These are phyloP conservation scores for Barnettozyma wickerhamii DNA, from an alignment of 805 yeast genomes.

Conservation along the genomic window DNA sequence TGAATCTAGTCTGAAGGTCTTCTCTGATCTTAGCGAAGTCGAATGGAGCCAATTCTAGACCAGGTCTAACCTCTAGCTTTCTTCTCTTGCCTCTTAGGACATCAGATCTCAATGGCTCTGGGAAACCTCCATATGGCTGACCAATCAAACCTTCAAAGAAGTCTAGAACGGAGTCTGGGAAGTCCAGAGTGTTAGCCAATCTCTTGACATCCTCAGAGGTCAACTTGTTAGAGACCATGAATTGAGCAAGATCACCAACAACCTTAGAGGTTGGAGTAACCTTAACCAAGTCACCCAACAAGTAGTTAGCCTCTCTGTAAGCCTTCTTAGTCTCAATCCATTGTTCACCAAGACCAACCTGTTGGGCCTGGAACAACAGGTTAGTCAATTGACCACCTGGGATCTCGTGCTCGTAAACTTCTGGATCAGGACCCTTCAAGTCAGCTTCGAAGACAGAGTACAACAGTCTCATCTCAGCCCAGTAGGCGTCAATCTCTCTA, in stretches of 20 bases:
- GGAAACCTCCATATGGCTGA: constrained; percentile 99
- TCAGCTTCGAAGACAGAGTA: constrained; percentile 98
- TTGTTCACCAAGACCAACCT: constrained; percentile 94
- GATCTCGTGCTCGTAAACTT: constrained; percentile 96
- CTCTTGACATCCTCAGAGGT: constrained; percentile 79
- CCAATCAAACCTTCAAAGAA: constrained; percentile 99
- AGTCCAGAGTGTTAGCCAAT: constrained; percentile 87
- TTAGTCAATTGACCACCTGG: constrained; percentile 99
- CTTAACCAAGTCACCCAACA: constrained; percentile 95
- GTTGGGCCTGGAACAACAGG: constrained; percentile 97
- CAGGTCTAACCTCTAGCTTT: constrained; percentile 87
- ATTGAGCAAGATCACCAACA: constrained; percentile 99
- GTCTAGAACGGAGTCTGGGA: constrained; percentile 98
- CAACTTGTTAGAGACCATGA: constrained; percentile 95
- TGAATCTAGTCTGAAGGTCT: constrained; percentile 75
- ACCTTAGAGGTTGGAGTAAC: constrained; percentile 99
- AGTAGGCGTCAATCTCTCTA: constrained; percentile 85
- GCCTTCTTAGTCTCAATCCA: constrained; percentile 97
- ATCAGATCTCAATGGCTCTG: constrained; percentile 95
- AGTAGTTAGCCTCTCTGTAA: constrained; percentile 83
- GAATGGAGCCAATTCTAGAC: constrained; percentile 81
- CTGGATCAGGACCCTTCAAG: constrained; percentile 99
- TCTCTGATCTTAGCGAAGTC: constrained; percentile 68
- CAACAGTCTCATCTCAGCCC: constrained; percentile 98
- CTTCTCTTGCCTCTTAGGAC: constrained; percentile 89